These are phyloP conservation scores for Penicillium hesseltinei DNA, from an alignment of 2,329 filamentous ascomycete genomes.

Conservation along the genomic window DNA sequence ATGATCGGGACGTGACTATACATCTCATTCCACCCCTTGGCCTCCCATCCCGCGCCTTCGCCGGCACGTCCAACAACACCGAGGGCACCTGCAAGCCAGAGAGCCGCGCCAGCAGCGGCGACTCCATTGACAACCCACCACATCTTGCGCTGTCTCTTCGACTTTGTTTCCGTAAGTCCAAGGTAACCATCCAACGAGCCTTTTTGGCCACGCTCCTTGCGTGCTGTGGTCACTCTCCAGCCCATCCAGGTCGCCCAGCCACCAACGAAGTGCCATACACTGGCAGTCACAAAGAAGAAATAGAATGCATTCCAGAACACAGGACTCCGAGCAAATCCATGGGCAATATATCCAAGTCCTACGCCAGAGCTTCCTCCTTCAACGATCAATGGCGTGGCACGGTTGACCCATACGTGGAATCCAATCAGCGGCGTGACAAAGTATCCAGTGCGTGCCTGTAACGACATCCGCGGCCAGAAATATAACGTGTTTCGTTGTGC, in stretches of 20 bases:
- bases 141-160: slow-evolving; percentile 58
- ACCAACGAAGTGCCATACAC: slow-evolving; percentile 77
- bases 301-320: slow-evolving; percentile 68
- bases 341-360: slow-evolving; percentile 76
- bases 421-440: slow-evolving; percentile 62
- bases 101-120: slow-evolving; percentile 54
- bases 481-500: slow-evolving; percentile 46
- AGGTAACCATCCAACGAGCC: slow-evolving; percentile 34
- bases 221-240: slow-evolving; percentile 42
- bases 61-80: slow-evolving; percentile 75
- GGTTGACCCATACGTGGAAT: slow-evolving; percentile 73
- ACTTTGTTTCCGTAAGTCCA: slow-evolving; percentile 48
- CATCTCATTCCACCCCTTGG: slow-evolving; percentile 73
- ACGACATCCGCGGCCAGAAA: slow-evolving; percentile 69
- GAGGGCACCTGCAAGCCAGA: slow-evolving; percentile 82
- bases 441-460: slow-evolving; percentile 72
- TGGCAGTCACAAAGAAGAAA: slow-evolving; percentile 62
- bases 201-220: slow-evolving; percentile 29
- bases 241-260: slow-evolving; percentile 81
- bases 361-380: slow-evolving; percentile 87
- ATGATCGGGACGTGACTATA: slow-evolving; percentile 61
- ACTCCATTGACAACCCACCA: slow-evolving; percentile 71
- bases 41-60: slow-evolving; percentile 72
- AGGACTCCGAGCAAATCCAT: slow-evolving; percentile 76
- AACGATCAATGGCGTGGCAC: slow-evolving; percentile 69